Percentiles rank a stretch among this genome's conserved stretches.
phyloP scores from a whole-genome alignment of 2,329 filamentous ascomycete species.

The Salinomyces thailandicus region DNA sequence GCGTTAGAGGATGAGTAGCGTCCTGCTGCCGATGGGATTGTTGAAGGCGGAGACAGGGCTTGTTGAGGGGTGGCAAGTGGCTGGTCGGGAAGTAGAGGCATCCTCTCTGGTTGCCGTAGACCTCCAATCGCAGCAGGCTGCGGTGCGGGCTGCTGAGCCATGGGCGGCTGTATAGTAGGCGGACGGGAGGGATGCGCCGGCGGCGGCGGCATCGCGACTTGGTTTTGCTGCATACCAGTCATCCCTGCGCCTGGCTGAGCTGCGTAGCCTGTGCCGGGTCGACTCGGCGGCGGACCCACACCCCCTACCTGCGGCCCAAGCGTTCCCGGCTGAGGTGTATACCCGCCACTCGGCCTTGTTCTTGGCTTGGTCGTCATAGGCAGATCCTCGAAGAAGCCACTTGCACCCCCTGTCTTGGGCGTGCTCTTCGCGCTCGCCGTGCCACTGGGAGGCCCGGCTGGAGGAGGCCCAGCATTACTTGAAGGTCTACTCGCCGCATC shows the following conservation, averaged over 20 bases:
- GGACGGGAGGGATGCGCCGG: no score
- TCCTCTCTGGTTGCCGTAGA: constrained; percentile 32
- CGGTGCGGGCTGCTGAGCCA: constrained; percentile 6
- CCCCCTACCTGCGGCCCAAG: neutral
- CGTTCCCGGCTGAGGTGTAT: constrained; percentile 7
- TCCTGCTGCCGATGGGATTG: constrained; percentile 10
- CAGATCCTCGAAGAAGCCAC: constrained; percentile 40
- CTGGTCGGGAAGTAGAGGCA: constrained; percentile 29
- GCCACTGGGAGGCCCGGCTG: no score
- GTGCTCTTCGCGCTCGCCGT: constrained; percentile 12
- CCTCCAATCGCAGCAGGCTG: constrained; percentile 14
- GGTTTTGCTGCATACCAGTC: no score
- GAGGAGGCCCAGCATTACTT: no score
- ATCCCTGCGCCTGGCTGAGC: no score
- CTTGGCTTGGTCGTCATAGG: constrained; percentile 34
- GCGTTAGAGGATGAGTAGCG: constrained; percentile 11
- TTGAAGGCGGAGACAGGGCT: constrained; percentile 17
- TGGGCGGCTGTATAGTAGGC: constrained; percentile 9
- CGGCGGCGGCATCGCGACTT: no score
- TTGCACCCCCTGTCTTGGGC: constrained; percentile 22
- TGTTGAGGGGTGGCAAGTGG: constrained; percentile 14
- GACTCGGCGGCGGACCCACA: neutral
- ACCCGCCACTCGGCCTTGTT: constrained; percentile 8
- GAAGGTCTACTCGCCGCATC: no score
- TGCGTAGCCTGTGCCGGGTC: no score